These are phyloP conservation scores for Thelonectria olida DNA, from an alignment of 2,329 filamentous ascomycete species.

Conservation along the genomic window DNA sequence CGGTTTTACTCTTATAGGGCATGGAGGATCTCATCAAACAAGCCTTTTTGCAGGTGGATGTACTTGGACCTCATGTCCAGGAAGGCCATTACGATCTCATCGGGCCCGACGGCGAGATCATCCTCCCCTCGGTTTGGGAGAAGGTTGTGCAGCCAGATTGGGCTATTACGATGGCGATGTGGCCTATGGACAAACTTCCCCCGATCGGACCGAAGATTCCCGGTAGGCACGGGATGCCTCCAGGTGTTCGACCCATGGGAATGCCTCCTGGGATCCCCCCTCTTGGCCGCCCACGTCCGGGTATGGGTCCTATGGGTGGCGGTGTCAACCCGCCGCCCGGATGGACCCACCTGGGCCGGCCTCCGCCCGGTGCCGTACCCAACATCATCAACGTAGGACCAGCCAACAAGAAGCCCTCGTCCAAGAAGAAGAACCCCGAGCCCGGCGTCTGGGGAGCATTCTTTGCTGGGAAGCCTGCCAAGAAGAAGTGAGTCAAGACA, in stretches of 20 bases:
- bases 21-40: slow-evolving; percentile 90
- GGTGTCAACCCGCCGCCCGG: slow-evolving; percentile 34
- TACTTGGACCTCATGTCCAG: slow-evolving; percentile 78
- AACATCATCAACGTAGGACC: slow-evolving; percentile 35
- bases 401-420: slow-evolving; percentile 30
- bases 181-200: slow-evolving; percentile 61
- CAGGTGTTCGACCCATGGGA: slow-evolving; percentile 23
- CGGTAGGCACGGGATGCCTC: slow-evolving; percentile 19
- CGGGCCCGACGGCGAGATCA: slow-evolving; percentile 83
- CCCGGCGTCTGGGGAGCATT: slow-evolving; percentile 35
- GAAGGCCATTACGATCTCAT: slow-evolving; percentile 84
- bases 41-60: slow-evolving; percentile 81
- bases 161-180: slow-evolving; percentile 65
- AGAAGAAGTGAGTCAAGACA: slow-evolving; percentile 42
- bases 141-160: slow-evolving; percentile 80
- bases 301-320: slow-evolving; percentile 10
- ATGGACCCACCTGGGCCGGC: slow-evolving; percentile 33
- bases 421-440: slow-evolving; percentile 33
- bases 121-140: slow-evolving; percentile 82
- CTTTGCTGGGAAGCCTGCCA: slow-evolving; percentile 41
- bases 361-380: slow-evolving; percentile 12
- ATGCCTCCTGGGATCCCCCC: slow-evolving; percentile 21
- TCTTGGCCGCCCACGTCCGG: slow-evolving; percentile 17
- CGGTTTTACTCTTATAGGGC: slow-evolving; percentile 59
- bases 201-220: slow-evolving; percentile 36